Conservation (phyloP, 164 flowering plant species). For the Vitis riparia region DNA sequence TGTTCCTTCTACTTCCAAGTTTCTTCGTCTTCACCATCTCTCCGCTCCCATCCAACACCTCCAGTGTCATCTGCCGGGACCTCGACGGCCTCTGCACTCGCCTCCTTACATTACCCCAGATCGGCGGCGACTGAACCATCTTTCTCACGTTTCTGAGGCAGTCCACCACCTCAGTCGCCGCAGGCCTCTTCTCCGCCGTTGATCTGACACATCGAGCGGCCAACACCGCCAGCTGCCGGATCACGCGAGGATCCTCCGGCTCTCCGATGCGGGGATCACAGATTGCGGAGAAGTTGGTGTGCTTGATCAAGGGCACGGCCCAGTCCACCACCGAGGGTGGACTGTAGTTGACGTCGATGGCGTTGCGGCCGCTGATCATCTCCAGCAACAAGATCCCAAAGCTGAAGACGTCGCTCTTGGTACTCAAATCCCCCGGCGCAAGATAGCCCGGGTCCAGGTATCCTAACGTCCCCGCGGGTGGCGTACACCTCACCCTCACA, state of each 20-base stretch:
- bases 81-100: constrained; percentile 20
- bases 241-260: constrained; percentile 38
- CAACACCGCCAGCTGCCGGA: constrained; percentile 43
- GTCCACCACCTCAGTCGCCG: constrained; percentile 68
- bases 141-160: constrained; percentile 38
- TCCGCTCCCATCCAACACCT: constrained; percentile 22
- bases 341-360: constrained; percentile 74
- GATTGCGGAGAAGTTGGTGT: constrained; percentile 36
- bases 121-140: constrained; percentile 22
- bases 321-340: constrained; percentile 87
- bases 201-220: constrained; percentile 70
- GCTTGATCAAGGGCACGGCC: constrained; percentile 69
- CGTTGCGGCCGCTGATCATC: constrained; percentile 70
- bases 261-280: constrained; percentile 52
- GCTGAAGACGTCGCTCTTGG: constrained; percentile 77
- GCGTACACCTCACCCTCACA: constrained; percentile 51
- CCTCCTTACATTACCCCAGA: constrained; percentile 46
- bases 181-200: constrained; percentile 60
- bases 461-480: constrained; percentile 86
- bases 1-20: constrained; percentile 38
- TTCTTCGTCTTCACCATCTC: constrained; percentile 25
- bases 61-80: not conserved
- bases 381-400: constrained; percentile 73
- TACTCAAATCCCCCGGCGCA: constrained; percentile 58
- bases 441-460: constrained; percentile 76